Conservation (phyloP, 1,284 basidiomycete species). For the Papiliotrema fonsecae region DNA sequence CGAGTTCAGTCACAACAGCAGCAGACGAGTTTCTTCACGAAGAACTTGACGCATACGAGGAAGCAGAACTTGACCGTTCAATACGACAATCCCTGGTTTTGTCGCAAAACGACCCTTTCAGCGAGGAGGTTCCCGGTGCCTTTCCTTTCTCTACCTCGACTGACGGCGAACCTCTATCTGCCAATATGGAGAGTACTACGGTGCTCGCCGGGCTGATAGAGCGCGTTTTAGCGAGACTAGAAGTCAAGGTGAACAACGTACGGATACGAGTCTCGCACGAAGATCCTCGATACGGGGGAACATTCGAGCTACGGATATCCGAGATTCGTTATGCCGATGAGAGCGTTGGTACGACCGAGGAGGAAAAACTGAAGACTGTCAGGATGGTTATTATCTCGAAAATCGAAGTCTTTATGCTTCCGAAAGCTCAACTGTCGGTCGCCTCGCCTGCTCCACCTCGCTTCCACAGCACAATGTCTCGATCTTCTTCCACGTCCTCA, state of each 20-base stretch:
- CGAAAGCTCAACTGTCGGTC: conserved; percentile 4
- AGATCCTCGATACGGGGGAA: conserved; percentile 25
- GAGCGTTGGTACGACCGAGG: conserved; percentile 5
- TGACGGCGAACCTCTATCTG: conserved; percentile 1
- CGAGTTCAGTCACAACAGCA: conserved; percentile 70
- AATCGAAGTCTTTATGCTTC: conserved; percentile 24
- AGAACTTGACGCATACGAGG: conserved; percentile 68
- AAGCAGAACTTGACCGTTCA: conserved; percentile 65
- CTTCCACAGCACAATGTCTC: conserved; percentile 5
- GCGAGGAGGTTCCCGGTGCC: conserved; percentile 30
- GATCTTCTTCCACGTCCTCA: conserved; percentile 18
- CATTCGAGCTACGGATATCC: conserved; percentile 39
- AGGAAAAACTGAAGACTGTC: conserved; percentile 13
- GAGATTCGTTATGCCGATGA: conserved; percentile 44
- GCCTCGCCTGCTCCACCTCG: not conserved
- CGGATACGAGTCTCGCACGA: conserved; percentile 50
- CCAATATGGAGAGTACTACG: conserved; percentile 56
- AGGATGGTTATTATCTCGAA: conserved; percentile 22
- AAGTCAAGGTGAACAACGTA: conserved; percentile 67
- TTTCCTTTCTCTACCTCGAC: conserved; percentile 29
- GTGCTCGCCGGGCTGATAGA: conserved; percentile 80
- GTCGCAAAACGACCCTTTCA: conserved; percentile 37
- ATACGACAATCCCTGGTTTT: conserved; percentile 48
- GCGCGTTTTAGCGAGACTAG: conserved; percentile 71
- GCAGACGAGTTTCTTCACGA: conserved; percentile 80